phyloP scores from a whole-genome alignment of 169 alveolate species.

The Plasmodium sp. region DNA sequence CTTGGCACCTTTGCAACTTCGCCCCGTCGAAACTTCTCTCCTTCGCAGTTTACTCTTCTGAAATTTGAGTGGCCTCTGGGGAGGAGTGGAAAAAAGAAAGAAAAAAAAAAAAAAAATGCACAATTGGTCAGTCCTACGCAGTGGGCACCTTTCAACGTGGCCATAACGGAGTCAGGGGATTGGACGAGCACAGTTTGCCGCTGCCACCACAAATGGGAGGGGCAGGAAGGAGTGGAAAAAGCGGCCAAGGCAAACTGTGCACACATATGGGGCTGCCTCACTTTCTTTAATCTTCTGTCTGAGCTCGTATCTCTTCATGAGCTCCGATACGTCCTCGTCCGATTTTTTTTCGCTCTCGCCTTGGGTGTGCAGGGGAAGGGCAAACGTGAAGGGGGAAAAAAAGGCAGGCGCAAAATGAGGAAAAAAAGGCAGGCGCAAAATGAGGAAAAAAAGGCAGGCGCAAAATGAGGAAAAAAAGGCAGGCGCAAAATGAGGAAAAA shows the following conservation, averaged over 20 bases:
- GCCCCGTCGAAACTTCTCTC: background rate
- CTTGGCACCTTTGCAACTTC: background rate
- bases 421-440: background rate
- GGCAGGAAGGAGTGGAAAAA: background rate
- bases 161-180: background rate
- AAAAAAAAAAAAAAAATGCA: background rate
- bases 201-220: background rate
- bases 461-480: background rate
- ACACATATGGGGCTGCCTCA: background rate
- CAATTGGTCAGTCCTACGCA: background rate
- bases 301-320: slow-evolving; percentile 71
- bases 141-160: background rate
- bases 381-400: background rate
- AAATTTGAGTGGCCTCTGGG: slow-evolving; percentile 70
- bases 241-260: background rate
- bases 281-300: slow-evolving; percentile 74
- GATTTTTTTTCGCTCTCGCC: slow-evolving; percentile 67
- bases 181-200: background rate
- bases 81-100: background rate
- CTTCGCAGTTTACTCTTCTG: slow-evolving; percentile 40
- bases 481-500: background rate
- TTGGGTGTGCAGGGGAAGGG: slow-evolving; percentile 9
- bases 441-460: background rate
- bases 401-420: background rate
- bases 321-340: slow-evolving; percentile 23